These are phyloP conservation scores for Yarrowia keelungensis DNA, from an alignment of 805 yeast genomes.

Conservation along the genomic window DNA sequence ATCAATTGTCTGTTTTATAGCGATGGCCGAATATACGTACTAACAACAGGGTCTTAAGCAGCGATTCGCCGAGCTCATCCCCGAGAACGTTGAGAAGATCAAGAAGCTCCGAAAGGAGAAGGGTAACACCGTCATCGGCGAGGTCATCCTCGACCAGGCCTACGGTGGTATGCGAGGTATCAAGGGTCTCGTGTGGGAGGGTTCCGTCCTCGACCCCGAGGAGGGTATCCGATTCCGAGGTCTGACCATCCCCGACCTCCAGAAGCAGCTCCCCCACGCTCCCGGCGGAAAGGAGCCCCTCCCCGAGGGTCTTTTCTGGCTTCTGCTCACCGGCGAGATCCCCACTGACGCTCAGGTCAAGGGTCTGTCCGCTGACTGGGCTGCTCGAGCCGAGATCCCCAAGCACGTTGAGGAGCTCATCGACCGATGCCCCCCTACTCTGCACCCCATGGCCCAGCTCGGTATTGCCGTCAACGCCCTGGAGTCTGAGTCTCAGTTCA, in stretches of 20 bases:
- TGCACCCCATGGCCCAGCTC: slow-evolving; percentile 87
- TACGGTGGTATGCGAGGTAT: slow-evolving; percentile 94
- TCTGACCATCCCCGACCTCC: slow-evolving; percentile 79
- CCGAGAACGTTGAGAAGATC: slow-evolving; percentile 90
- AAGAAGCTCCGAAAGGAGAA: slow-evolving; percentile 86
- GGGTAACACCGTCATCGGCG: slow-evolving; percentile 79
- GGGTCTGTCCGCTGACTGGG: slow-evolving; percentile 65
- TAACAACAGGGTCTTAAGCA: slow-evolving; percentile 71
- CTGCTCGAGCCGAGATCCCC: slow-evolving; percentile 70
- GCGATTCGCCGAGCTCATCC: slow-evolving; percentile 90
- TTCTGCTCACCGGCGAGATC: slow-evolving; percentile 72
- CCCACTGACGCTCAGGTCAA: slow-evolving; percentile 68
- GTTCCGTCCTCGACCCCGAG: slow-evolving; percentile 81
- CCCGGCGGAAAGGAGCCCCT: slow-evolving; percentile 69
- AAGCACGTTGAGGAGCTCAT: slow-evolving; percentile 65
- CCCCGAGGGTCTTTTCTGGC: slow-evolving; percentile 75
- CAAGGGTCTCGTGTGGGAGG: slow-evolving; percentile 87
- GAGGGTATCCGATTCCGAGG: slow-evolving; percentile 91
- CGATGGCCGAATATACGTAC: slow-evolving; percentile 3
- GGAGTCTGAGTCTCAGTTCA: slow-evolving; percentile 73
- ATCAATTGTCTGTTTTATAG: too few relatives aligned
- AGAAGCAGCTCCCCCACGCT: slow-evolving; percentile 74
- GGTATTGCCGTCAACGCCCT: slow-evolving; percentile 77
- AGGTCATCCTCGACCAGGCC: slow-evolving; percentile 77
- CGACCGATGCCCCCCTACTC: slow-evolving; percentile 67